Evolutionary conservation across 805 yeast genomes (phyloP), one percentile per base, ranked within the genome.

Genomic region (Tanozyma kutaoensis): DNA sequence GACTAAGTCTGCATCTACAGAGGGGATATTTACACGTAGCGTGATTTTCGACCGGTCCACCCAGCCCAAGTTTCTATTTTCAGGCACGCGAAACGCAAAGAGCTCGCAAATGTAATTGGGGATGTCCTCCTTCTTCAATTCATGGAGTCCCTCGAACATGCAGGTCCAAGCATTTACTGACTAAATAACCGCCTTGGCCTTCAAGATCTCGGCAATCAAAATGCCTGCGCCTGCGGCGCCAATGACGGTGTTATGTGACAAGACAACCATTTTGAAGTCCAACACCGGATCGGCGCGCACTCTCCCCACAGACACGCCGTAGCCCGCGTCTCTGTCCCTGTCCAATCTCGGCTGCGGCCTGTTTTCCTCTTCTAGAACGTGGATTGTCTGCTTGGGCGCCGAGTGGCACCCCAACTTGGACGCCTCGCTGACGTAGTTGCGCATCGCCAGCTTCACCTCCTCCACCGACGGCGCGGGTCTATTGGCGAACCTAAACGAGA

Each of bases 161-260:
- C n/a, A n/a, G n/a, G n/a, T n/a, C n/a, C n/a, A n/a, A n/a, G n/a
- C n/a, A n/a, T n/a, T n/a, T 8, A 8, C 20, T 14, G 19, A 13
- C 30, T 67, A 85, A 36, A 88, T 66, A 39, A 82, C 55, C 34
- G 71, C 66, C 60, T 78, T 85, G 33, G 86, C 86, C 33, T 69
- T 55, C 43, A 91, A 66, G 29, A 85, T 65, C 62, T 91, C 98
- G 28, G 93, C 98, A 50, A 91, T 91, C 54, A 91, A 72, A 34
- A 91, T 67, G 54, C 98, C 98, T 7, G 96, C 79, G 51, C 98
- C 98, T 15, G 98, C 98, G 46, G 98, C 98, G 48, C 98, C 98
- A 40, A 91, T 82, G 44, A 91, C 70, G 29, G 98, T 91, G 67
- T 91, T 91, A 57, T 91, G 98, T 15, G 96, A 86, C 39, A 91